phyloP scores from a whole-genome alignment of 2,329 filamentous ascomycete species.

The Colletotrichum spinosum region DNA sequence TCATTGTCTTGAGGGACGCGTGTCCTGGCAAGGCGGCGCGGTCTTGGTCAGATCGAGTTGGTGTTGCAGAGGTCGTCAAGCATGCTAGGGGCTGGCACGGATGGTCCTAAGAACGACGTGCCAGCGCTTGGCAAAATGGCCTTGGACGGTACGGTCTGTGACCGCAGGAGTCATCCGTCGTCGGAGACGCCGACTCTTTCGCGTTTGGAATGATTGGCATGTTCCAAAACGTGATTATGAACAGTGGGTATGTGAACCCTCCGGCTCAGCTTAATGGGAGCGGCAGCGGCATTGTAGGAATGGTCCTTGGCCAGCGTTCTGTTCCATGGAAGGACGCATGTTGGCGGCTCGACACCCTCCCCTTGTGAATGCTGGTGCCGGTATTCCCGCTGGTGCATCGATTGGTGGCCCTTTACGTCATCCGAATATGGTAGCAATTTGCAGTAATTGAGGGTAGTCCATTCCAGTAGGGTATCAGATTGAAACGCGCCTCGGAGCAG shows the following conservation, averaged over 20 bases:
- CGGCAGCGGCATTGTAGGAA: constrained; percentile 25
- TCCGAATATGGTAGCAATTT: constrained; percentile 2
- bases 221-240: neutral
- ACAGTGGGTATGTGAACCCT: constrained; percentile 6
- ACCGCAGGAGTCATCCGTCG: neutral
- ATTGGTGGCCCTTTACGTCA: constrained; percentile 11
- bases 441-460: constrained; percentile 10
- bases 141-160: neutral
- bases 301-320: constrained; percentile 5
- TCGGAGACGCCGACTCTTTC: constrained; percentile 3
- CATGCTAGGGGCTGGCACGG: neutral
- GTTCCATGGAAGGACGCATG: neutral
- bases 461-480: constrained; percentile 25
- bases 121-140: neutral
- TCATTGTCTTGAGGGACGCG: neutral
- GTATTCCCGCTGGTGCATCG: constrained; percentile 22
- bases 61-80: neutral
- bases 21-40: constrained; percentile 3
- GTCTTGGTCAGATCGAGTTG: neutral
- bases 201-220: constrained; percentile 1
- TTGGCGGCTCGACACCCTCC: constrained; percentile 3
- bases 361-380: constrained; percentile 6
- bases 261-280: constrained; percentile 1
- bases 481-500: constrained; percentile 22
- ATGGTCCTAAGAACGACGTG: neutral